Evolutionary conservation across 352 stramenopile genomes (phyloP).

Genomic region (Pythium pyrilobum): DNA sequence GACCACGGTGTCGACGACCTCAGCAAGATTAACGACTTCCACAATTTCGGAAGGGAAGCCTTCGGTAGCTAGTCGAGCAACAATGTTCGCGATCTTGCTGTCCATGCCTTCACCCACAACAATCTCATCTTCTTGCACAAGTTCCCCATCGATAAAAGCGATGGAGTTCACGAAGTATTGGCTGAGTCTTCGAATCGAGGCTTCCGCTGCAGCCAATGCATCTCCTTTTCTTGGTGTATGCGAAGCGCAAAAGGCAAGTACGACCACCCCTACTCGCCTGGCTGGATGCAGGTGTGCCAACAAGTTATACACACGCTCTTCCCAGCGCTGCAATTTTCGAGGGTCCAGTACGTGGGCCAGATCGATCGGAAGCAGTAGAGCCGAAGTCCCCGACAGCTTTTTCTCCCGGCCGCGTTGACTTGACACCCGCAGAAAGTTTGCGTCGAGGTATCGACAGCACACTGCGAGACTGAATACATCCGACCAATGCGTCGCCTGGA

Average conservation of each 20-base stretch:
- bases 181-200: slow-evolving; percentile 2
- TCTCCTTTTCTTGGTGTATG: slow-evolving; percentile 1
- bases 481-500: slow-evolving; percentile 17
- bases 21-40: slow-evolving; percentile 4
- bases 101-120: background rate
- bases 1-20: slow-evolving; percentile 10
- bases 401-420: slow-evolving; percentile 16
- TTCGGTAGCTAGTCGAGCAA: slow-evolving; percentile 1
- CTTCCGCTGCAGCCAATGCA: slow-evolving; percentile 15
- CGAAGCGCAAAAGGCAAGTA: slow-evolving; percentile 31
- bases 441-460: slow-evolving; percentile 61
- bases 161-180: background rate
- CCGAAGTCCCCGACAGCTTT: slow-evolving; percentile 35
- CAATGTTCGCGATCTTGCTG: slow-evolving; percentile 8
- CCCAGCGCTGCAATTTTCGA: slow-evolving; percentile 29
- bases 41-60: background rate
- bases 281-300: slow-evolving; percentile 25
- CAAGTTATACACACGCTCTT: slow-evolving; percentile 34
- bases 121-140: slow-evolving; percentile 19
- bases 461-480: slow-evolving; percentile 26
- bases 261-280: slow-evolving; percentile 30
- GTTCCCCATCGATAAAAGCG: slow-evolving; percentile 17
- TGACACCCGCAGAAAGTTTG: slow-evolving; percentile 15
- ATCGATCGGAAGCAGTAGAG: slow-evolving; percentile 53
- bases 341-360: slow-evolving; percentile 33